These are phyloP conservation scores for Boletus semigastroideus DNA, from an alignment of 1,284 basidiomycete species.

Conservation along the genomic window DNA sequence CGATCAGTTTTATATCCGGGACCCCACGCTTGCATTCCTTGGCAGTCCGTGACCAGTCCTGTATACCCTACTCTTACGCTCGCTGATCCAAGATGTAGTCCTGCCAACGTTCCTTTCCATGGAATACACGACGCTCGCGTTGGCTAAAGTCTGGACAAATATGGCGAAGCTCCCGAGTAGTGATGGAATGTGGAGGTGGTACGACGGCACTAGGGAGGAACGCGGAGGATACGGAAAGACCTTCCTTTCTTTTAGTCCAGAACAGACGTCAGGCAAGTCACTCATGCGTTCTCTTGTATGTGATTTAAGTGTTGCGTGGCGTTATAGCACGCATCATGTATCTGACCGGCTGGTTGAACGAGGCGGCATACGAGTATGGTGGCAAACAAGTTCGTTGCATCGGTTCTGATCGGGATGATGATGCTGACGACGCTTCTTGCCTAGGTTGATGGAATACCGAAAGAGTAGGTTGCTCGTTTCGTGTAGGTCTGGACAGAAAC, in stretches of 20 bases:
- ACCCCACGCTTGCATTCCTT: slow-evolving; percentile 20
- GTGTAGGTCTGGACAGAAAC: not conserved
- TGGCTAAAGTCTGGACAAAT: slow-evolving; percentile 22
- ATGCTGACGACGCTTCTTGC: not conserved
- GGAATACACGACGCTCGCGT: slow-evolving; percentile 10
- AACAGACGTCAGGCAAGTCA: not conserved
- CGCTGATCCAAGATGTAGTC: slow-evolving; percentile 2
- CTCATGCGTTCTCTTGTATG: not conserved
- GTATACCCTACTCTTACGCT: not conserved
- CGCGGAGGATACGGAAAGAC: slow-evolving; percentile 17
- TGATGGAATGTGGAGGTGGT: slow-evolving; percentile 2
- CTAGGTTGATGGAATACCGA: slow-evolving; percentile 6
- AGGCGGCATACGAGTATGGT: slow-evolving; percentile 10
- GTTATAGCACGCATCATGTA: not conserved
- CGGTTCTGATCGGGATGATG: not conserved
- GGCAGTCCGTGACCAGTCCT: slow-evolving; percentile 3
- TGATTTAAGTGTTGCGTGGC: not conserved
- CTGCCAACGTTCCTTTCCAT: not conserved
- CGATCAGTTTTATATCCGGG: slow-evolving; percentile 14
- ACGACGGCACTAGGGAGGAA: slow-evolving; percentile 1
- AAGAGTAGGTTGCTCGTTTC: not conserved
- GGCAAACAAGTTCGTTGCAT: slow-evolving; percentile 13
- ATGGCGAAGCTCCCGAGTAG: slow-evolving; percentile 12
- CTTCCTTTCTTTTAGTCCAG: not conserved
- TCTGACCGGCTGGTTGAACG: slow-evolving; percentile 13